Evolutionary conservation across 2,329 filamentous ascomycete genomes (phyloP).

Genomic region (Mycosphaerella arachidis): DNA sequence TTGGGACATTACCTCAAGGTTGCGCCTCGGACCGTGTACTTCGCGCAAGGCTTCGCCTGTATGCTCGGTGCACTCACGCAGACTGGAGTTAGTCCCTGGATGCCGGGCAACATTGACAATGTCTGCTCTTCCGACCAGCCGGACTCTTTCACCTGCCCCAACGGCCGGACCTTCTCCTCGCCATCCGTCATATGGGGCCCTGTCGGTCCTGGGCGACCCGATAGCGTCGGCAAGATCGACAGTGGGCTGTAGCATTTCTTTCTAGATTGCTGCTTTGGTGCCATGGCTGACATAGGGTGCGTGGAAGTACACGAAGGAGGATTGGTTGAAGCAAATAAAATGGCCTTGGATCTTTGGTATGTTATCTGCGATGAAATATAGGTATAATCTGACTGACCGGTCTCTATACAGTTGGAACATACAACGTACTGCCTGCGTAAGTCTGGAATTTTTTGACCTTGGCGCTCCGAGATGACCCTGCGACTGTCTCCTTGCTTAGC

Average conservation of each 20-base stretch:
- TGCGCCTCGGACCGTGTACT: conserved; percentile 43
- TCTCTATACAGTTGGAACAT: conserved; percentile 61
- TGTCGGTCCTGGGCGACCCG: conserved; percentile 48
- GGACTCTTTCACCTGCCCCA: conserved; percentile 47
- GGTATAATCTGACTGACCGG: conserved; percentile 42
- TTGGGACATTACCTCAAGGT: conserved; percentile 39
- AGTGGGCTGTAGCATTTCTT: conserved; percentile 48
- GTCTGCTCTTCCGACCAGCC: conserved; percentile 41
- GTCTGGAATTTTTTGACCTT: too few species aligned
- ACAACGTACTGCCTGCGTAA: conserved; percentile 63
- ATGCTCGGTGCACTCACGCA: conserved; percentile 40
- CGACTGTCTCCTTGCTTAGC: too few species aligned
- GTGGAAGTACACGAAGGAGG: conserved; percentile 36
- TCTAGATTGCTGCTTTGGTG: conserved; percentile 46
- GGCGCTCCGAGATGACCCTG: too few species aligned
- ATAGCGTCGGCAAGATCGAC: conserved; percentile 46
- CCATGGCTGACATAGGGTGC: conserved; percentile 42
- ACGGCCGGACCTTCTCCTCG: conserved; percentile 44
- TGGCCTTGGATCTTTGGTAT: conserved; percentile 69
- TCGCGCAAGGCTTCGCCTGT: conserved; percentile 42
- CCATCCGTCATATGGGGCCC: conserved; percentile 40
- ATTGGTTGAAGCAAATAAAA: conserved; percentile 25
- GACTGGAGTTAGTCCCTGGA: conserved; percentile 46
- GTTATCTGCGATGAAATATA: neutral
- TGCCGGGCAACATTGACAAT: conserved; percentile 38